Evolutionary conservation across 768 basidiomycete species (phyloP), one percentile per base, ranked within the genome.

Genomic region (Leucogyrophana mollusca): DNA sequence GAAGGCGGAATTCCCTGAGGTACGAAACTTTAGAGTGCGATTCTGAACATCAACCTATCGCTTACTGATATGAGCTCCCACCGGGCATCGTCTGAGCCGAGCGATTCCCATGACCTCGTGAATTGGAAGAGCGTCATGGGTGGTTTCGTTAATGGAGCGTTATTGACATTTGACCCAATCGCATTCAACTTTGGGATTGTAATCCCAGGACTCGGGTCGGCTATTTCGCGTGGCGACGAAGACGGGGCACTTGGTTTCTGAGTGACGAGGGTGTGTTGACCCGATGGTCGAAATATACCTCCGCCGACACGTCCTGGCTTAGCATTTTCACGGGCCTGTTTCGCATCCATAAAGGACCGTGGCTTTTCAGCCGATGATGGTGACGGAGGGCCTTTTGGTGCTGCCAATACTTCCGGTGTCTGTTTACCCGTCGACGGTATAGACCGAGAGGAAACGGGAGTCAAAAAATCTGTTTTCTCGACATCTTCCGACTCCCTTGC

Each of bases 201-300:
- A 13, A 13, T 30, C 6, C 7, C 27, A 30, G 27, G 13, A 13
- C 27, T 30, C 7, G 6, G 27, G 13, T 7, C 27, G 27, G 6
- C 27, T 30, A 7, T 30, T 6, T 30, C 27, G 13, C 27, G 6
- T 13, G 27, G 27, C 7, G 27, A 30, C n/a, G 50, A 35, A 24
- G 49, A 8, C 10, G 21, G 42, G 37, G 8, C 14, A 7, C 7
- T 50, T 24, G 59, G 57, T 41, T 69, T 55, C 16, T 63, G 67
- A 13, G 72, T 57, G 50, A 90, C 77, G 9, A 89, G 61, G 2
- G 77, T 83, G 35, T 74, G 78, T 14, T 77, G 68, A 1, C 88
- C 89, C 10, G 79, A 73, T 3, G 73, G 66, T 21, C 81, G 77
- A 66, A 91, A 87, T 41, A 91, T 85, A 0, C 87, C 88, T 7